Base-by-base conservation (phyloP, 73 alveolate genomes). In the Paramecium sexaurelia region DNA sequence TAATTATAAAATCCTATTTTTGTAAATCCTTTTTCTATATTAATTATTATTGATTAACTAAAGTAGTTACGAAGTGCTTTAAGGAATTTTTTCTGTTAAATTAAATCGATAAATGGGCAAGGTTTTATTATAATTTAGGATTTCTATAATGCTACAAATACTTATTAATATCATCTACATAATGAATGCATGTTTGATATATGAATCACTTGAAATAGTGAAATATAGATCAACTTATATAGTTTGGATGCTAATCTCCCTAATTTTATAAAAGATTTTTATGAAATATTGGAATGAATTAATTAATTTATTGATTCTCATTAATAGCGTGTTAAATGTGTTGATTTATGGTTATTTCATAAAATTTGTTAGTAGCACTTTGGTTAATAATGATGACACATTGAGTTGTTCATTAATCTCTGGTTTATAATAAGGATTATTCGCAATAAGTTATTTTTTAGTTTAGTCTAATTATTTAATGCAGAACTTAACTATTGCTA, bases 381-480 rank as follows among this genome's bases (percentile, higher is more conserved):
- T 33, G 19, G 88, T 11, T 2, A 75, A 37, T 15, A 27, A n/a
- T 17, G 29, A 75, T 6, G 88, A n/a, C 11, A 37, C 35, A 13
- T 19, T 37, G 17, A 27, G 43, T 37, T 0, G 6, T 22, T 27
- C 89, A 40, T 40, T 39, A 13, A 6, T 75, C 7, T 35, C 73
- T 19, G 89, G 89, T 20, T 22, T 75, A 5, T 40, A 35, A 40
- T 75, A 75, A 40, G 89, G 36, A 20, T 75, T 75, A 36, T 75
- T 33, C 35, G 88, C 67, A 0, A 75, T 75, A 32, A 37, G 35
- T 13, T 8, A 11, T 0, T 40, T 24, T 24, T 43, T 78, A 56
- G 24, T 43, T 5, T 33, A 41, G 29, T 78, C 75, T 39, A 40
- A 45, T 13, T 78, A 78, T 45, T 27, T 78, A n/a, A 19, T 41